phyloP scores from a whole-genome alignment of 2,329 filamentous ascomycete genomes.

The Stagonosporopsis tanaceti region DNA sequence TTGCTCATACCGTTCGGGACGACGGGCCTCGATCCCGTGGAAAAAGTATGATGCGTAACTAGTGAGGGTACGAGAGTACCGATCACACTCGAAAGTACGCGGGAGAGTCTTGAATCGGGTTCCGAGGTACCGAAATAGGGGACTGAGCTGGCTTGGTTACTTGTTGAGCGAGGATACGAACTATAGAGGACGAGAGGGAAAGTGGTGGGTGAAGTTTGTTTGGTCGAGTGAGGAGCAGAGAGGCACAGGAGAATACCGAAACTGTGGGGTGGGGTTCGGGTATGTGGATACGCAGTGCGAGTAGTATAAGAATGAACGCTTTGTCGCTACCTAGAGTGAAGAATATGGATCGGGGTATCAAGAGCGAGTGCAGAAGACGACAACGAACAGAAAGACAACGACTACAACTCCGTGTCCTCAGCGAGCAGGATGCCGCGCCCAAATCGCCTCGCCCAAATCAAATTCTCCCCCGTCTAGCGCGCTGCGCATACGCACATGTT shows the following conservation, averaged over 20 bases:
- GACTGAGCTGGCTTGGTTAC: neutral
- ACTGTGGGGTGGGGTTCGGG: neutral
- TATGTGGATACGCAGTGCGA: neutral
- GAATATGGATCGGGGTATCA: neutral
- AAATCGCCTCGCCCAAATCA: slow-evolving; percentile 5
- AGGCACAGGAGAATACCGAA: neutral
- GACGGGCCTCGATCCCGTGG: neutral
- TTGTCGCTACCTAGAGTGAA: neutral
- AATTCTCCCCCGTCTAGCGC: slow-evolving; percentile 21
- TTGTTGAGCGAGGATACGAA: neutral
- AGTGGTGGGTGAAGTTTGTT: neutral
- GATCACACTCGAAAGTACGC: neutral
- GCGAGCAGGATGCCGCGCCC: slow-evolving; percentile 1
- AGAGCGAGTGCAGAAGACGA: neutral
- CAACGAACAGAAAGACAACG: neutral
- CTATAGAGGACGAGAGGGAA: neutral
- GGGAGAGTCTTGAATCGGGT: neutral
- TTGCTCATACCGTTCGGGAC: neutral
- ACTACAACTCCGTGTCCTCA: neutral
- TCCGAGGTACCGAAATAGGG: too few species aligned
- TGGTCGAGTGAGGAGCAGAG: neutral
- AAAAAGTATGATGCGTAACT: neutral
- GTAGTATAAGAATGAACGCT: neutral
- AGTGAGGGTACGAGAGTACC: neutral
- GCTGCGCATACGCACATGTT: slow-evolving; percentile 29